Evolutionary conservation across 2,329 filamentous ascomycete genomes (phyloP).

Genomic region (Cordyceps javanica): DNA sequence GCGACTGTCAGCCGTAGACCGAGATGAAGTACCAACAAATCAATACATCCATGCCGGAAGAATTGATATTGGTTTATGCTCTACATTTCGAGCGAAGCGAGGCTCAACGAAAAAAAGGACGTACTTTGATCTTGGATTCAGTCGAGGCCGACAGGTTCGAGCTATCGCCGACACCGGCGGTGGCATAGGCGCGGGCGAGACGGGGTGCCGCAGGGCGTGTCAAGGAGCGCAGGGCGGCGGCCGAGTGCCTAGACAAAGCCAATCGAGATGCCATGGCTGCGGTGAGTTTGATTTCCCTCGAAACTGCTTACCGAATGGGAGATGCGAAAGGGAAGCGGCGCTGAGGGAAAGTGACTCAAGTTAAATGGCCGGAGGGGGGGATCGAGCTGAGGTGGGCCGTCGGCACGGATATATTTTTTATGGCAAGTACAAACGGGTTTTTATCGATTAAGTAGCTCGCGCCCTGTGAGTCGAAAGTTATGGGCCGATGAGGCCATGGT

Average conservation of each 20-base stretch:
- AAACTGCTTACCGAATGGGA: too few relatives aligned
- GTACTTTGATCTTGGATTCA: neutral
- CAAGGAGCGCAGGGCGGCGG: constrained; percentile 2
- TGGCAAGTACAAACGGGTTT: neutral
- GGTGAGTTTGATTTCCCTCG: neutral
- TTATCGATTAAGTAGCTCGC: constrained; percentile 9
- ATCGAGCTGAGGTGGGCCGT: neutral
- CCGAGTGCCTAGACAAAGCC: neutral
- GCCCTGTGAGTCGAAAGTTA: neutral
- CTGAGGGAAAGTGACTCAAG: neutral
- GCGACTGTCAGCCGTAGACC: neutral
- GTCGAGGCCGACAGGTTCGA: neutral
- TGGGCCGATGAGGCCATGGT: neutral
- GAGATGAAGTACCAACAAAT: neutral
- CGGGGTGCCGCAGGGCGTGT: neutral
- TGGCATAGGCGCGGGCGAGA: constrained; percentile 3
- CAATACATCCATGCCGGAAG: too few relatives aligned
- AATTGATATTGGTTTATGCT: too few relatives aligned
- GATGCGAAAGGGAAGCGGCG: neutral
- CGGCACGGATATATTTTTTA: neutral
- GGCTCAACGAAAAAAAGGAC: neutral
- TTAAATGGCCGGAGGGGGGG: neutral
- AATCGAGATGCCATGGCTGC: constrained; percentile 7
- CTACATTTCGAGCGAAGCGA: neutral
- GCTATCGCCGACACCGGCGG: constrained; percentile 7